These are phyloP conservation scores for Dendrothele bispora DNA, from an alignment of 768 basidiomycete species.

Conservation along the genomic window DNA sequence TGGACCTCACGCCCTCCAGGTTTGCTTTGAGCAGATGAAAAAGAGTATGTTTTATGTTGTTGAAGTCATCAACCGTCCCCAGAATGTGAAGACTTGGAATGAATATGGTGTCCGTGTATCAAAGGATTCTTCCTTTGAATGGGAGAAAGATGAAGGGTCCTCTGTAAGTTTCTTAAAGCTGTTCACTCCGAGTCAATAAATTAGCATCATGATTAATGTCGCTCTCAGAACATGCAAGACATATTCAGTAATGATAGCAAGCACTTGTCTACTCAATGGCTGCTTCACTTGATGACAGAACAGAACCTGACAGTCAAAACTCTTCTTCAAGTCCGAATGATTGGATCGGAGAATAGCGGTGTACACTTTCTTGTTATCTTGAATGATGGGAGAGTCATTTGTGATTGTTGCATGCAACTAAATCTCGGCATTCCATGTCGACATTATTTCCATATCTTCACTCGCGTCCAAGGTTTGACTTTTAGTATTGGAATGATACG, in stretches of 20 bases:
- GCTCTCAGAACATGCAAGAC: slow-evolving; percentile 22
- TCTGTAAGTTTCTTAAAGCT: not conserved
- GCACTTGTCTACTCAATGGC: slow-evolving; percentile 25
- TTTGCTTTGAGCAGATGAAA: slow-evolving; percentile 30
- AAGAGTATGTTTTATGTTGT: slow-evolving; percentile 26
- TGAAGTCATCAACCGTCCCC: slow-evolving; percentile 21
- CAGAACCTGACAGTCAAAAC: slow-evolving; percentile 20
- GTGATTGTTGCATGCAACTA: slow-evolving; percentile 34
- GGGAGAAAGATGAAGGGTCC: slow-evolving; percentile 16
- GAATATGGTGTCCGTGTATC: slow-evolving; percentile 17
- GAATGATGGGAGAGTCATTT: slow-evolving; percentile 23
- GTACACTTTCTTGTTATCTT: slow-evolving; percentile 29
- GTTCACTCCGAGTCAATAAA: no score
- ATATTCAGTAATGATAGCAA: slow-evolving; percentile 27
- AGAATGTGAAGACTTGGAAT: slow-evolving; percentile 21
- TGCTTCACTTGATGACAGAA: slow-evolving; percentile 22
- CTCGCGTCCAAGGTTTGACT: slow-evolving; percentile 15
- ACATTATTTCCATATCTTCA: slow-evolving; percentile 28
- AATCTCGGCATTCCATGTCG: slow-evolving; percentile 32
- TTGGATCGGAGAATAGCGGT: slow-evolving; percentile 13
- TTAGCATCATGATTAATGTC: slow-evolving; percentile 5
- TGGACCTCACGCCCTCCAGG: slow-evolving; percentile 30
- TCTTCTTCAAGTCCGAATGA: slow-evolving; percentile 23
- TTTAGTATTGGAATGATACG: slow-evolving; percentile 28
- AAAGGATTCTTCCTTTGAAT: slow-evolving; percentile 16